These are phyloP conservation scores for Megacollybia marginata DNA, from an alignment of 768 basidiomycete species.

Conservation along the genomic window DNA sequence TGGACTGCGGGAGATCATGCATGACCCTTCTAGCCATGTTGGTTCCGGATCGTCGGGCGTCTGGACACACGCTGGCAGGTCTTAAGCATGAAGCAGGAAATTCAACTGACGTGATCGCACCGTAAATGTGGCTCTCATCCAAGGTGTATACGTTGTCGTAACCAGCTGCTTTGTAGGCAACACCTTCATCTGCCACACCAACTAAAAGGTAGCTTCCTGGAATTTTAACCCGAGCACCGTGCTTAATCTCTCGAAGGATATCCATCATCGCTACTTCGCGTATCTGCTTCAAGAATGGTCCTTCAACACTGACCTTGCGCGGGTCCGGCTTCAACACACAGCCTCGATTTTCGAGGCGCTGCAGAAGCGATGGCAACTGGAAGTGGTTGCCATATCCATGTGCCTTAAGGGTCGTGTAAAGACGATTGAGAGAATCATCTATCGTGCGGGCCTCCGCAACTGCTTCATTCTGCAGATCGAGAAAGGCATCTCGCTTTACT, in stretches of 20 bases:
- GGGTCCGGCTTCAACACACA: slow-evolving; percentile 35
- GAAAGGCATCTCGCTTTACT: slow-evolving; percentile 49
- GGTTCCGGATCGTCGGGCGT: slow-evolving; percentile 40
- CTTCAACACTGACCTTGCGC: slow-evolving; percentile 32
- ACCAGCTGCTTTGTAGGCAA: slow-evolving; percentile 47
- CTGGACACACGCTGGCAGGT: slow-evolving; percentile 49
- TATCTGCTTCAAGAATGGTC: slow-evolving; percentile 48
- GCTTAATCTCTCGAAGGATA: slow-evolving; percentile 68
- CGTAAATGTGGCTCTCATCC: slow-evolving; percentile 55
- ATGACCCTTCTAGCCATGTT: slow-evolving; percentile 50
- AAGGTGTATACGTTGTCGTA: slow-evolving; percentile 47
- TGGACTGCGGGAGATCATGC: slow-evolving; percentile 64
- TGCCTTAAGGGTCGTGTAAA: slow-evolving; percentile 37
- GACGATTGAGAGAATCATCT: slow-evolving; percentile 44
- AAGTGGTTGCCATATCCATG: slow-evolving; percentile 34
- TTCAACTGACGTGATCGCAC: slow-evolving; percentile 26
- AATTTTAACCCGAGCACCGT: slow-evolving; percentile 66
- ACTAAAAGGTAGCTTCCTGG: slow-evolving; percentile 64
- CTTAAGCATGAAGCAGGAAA: background rate
- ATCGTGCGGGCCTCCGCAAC: slow-evolving; percentile 54
- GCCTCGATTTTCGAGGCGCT: slow-evolving; percentile 36
- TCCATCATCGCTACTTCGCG: slow-evolving; percentile 58
- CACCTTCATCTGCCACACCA: slow-evolving; percentile 80
- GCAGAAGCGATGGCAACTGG: background rate
- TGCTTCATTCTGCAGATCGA: slow-evolving; percentile 52